phyloP scores from a whole-genome alignment of 129 eudicot genomes.

The Helianthus annuus region DNA sequence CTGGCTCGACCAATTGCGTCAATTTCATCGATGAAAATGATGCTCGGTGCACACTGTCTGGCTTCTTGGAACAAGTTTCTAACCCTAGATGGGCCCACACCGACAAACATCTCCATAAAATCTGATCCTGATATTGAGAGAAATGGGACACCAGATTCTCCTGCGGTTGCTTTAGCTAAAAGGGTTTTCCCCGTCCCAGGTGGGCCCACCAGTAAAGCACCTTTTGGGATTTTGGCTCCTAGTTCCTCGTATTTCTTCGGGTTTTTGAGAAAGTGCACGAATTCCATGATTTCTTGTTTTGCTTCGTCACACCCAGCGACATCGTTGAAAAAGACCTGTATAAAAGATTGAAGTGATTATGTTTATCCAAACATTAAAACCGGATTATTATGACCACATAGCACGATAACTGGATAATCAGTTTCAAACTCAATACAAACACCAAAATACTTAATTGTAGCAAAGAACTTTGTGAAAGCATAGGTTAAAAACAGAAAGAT shows the following conservation, averaged over 20 bases:
- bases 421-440: neutral
- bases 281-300: constrained; percentile 80
- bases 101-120: constrained; percentile 97
- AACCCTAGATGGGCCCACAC: constrained; percentile 98
- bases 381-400: neutral
- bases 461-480: neutral
- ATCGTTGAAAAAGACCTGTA: constrained; percentile 65
- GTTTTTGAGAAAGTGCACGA: constrained; percentile 78
- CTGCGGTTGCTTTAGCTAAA: constrained; percentile 92
- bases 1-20: constrained; percentile 96
- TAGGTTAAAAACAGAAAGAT: neutral
- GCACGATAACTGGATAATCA: neutral
- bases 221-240: constrained; percentile 94
- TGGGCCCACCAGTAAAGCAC: constrained; percentile 91
- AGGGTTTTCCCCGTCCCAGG: constrained; percentile 97
- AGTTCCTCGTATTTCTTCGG: constrained; percentile 75
- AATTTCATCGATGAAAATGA: constrained; percentile 88
- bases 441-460: neutral
- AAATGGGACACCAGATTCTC: constrained; percentile 92
- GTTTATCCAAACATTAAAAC: neutral
- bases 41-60: constrained; percentile 90
- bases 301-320: constrained; percentile 89
- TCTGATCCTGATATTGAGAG: constrained; percentile 88
- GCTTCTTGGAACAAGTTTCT: constrained; percentile 92
- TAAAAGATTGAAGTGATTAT: neutral